Conservation (phyloP, 371 early-diverging fungal species). For the Paraphysoderma sedebokerense region DNA sequence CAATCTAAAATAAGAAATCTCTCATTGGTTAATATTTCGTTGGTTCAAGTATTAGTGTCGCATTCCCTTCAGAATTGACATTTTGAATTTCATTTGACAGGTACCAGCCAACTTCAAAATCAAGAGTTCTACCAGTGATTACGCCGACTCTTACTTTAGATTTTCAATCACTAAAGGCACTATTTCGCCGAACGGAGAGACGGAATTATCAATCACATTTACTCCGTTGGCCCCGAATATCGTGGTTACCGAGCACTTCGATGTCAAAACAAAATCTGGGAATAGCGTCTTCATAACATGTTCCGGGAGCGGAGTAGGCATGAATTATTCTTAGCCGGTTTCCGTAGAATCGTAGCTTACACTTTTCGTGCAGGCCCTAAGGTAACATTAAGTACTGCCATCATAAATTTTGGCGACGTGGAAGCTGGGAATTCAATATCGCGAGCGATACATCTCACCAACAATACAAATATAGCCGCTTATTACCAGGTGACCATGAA, state of each 20-base stretch:
- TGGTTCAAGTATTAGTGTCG: constrained; percentile 7
- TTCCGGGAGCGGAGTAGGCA: no score
- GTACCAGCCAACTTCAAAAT: no score
- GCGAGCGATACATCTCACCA: constrained; percentile 18
- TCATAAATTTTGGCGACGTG: constrained; percentile 25
- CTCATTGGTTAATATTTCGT: constrained; percentile 15
- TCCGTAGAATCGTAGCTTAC: neutral
- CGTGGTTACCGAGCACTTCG: no score
- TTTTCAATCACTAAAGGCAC: no score
- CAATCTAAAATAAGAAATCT: constrained; percentile 8
- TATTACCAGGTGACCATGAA: no score
- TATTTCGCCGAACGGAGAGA: no score
- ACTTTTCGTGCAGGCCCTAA: neutral
- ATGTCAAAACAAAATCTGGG: no score
- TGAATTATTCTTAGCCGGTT: neutral
- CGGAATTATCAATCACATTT: no score
- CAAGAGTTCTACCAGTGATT: no score
- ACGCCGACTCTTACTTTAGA: no score
- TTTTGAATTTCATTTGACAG: neutral
- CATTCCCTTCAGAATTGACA: neutral
- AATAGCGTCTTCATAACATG: no score
- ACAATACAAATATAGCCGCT: constrained; percentile 12
- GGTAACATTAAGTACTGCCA: constrained; percentile 11
- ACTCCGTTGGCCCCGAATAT: no score
- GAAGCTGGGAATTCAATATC: constrained; percentile 9